A percentile compares a stretch with the other conserved stretches of the same genome.
Evolutionary conservation across 257 asterid genomes (phyloP).

Genomic region (Voacanga thouarsii): DNA sequence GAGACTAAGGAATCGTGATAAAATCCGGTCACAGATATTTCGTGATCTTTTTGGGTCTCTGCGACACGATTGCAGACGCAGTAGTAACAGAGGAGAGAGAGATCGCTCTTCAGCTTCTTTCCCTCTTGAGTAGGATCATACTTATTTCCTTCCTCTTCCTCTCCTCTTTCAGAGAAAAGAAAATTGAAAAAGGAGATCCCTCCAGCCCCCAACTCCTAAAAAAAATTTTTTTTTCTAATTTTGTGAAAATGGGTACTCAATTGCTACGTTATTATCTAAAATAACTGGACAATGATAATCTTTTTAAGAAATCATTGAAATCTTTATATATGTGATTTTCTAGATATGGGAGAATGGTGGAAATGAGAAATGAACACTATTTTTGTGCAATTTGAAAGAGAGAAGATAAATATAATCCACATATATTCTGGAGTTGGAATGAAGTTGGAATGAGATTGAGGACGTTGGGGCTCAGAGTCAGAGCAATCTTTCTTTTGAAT

Average conservation of each 20-base stretch:
- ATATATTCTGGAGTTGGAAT: background rate
- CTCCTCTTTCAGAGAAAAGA: background rate
- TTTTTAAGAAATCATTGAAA: background rate
- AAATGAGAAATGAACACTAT: background rate
- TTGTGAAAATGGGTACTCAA: too few species aligned
- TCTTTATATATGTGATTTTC: background rate
- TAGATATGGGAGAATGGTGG: background rate
- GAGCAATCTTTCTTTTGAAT: background rate
- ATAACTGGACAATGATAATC: too few species aligned
- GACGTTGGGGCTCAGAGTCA: background rate
- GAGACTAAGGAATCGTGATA: conserved; percentile 24
- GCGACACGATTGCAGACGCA: conserved; percentile 28
- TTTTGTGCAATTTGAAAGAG: background rate
- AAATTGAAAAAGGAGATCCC: background rate
- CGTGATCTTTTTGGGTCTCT: conserved; percentile 36
- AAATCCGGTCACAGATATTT: conserved; percentile 34
- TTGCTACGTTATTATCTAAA: too few species aligned
- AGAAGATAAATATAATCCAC: background rate
- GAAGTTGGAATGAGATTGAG: background rate
- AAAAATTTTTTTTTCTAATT: too few species aligned
- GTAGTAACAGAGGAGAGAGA: conserved; percentile 5
- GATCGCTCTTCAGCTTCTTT: background rate
- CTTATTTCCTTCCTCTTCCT: background rate
- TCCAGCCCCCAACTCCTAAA: too few species aligned
- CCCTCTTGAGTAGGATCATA: background rate